phyloP scores from a whole-genome alignment of 108 stramenopile genomes.

The Skeletonema marinoi region DNA sequence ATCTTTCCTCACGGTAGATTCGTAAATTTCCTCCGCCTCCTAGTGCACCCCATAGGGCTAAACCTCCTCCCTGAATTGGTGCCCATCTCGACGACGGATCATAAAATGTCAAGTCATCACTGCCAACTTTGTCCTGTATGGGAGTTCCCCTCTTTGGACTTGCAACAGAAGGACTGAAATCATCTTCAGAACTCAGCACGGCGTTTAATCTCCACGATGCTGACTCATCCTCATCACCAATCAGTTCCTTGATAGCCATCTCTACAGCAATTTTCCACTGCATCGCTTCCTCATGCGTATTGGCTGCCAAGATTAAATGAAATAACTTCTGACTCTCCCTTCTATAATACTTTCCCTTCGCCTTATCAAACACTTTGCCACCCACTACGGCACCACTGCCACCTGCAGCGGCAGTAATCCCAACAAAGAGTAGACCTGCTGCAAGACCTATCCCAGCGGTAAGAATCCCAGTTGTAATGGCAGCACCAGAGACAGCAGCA shows the following conservation, averaged over 20 bases:
- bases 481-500: constrained; percentile 77
- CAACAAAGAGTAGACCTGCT: constrained; percentile 76
- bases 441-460: constrained; percentile 84
- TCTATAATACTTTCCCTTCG: constrained; percentile 26
- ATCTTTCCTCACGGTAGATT: constrained; percentile 69
- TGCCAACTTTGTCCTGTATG: neutral
- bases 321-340: constrained; percentile 45
- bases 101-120: constrained; percentile 19
- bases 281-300: constrained; percentile 59
- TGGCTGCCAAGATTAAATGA: constrained; percentile 58
- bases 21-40: constrained; percentile 72
- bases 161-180: neutral
- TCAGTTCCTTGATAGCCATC: constrained; percentile 38
- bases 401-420: constrained; percentile 77
- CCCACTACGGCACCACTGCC: constrained; percentile 78
- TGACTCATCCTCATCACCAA: constrained; percentile 11
- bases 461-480: constrained; percentile 69
- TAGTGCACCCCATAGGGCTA: constrained; percentile 56
- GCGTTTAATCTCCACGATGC: constrained; percentile 4
- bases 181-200: neutral
- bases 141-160: neutral
- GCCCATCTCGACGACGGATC: constrained; percentile 56
- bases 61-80: constrained; percentile 69
- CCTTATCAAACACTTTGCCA: constrained; percentile 46
- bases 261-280: constrained; percentile 67